A percentile compares a stretch with the other conserved stretches of the same genome.
phyloP scores from a whole-genome alignment of 306 rosid species.

The Sicyos baderoa region DNA sequence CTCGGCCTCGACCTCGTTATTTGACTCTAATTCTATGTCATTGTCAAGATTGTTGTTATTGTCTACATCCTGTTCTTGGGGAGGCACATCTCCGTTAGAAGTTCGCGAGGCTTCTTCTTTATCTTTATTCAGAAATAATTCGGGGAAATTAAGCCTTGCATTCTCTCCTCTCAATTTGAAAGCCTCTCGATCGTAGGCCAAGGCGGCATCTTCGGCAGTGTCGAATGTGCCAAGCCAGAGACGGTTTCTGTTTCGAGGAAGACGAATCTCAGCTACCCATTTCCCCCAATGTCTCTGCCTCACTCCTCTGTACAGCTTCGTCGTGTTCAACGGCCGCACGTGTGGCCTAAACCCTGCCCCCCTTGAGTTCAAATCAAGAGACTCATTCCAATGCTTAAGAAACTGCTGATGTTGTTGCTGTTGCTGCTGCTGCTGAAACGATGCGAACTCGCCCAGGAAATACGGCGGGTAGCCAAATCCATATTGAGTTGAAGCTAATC shows the following conservation, averaged over 20 bases:
- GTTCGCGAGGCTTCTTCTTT: conserved; percentile 21
- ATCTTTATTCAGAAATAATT: conserved; percentile 50
- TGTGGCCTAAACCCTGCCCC: conserved; percentile 50
- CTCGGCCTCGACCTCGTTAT: conserved; percentile 26
- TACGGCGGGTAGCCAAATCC: conserved; percentile 33
- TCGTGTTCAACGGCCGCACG: conserved; percentile 50
- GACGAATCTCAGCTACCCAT: conserved; percentile 97
- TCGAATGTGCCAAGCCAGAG: conserved; percentile 97
- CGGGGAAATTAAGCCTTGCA: conserved; percentile 92
- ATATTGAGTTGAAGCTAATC: conserved; percentile 33
- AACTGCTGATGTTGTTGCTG: conserved; percentile 37
- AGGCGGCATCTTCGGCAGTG: conserved; percentile 94
- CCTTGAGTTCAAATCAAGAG: conserved; percentile 64
- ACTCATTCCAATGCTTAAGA: conserved; percentile 66
- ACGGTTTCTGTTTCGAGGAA: conserved; percentile 79
- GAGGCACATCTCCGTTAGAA: background rate
- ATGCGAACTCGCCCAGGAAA: conserved; percentile 22
- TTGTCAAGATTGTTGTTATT: conserved; percentile 29
- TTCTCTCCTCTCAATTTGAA: conserved; percentile 86
- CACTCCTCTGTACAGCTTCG: conserved; percentile 86
- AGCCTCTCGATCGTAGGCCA: conserved; percentile 96
- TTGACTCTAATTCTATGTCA: conserved; percentile 45
- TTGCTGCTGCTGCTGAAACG: conserved; percentile 33
- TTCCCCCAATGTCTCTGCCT: conserved; percentile 99
- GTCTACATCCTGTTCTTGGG: conserved; percentile 18